A percentile compares a stretch with the other conserved stretches of the same genome.
phyloP scores from a whole-genome alignment of 805 yeast species.

The Priceomyces castillae region DNA sequence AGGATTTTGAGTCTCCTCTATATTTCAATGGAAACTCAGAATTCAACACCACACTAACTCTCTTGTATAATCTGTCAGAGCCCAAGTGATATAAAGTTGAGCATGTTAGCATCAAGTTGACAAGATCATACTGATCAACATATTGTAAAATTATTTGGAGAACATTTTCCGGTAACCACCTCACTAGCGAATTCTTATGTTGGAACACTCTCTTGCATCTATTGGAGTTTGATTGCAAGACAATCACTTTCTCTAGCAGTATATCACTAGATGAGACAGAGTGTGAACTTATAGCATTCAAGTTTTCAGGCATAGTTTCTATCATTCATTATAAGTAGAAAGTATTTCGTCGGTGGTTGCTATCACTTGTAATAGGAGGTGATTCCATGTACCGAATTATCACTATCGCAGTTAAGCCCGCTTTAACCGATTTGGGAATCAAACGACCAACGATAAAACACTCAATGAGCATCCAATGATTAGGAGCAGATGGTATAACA shows the following conservation, averaged over 20 bases:
- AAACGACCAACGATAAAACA: no score
- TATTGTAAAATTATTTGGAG: conserved; percentile 18
- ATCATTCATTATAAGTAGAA: background rate
- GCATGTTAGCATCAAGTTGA: conserved; percentile 23
- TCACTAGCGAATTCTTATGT: conserved; percentile 11
- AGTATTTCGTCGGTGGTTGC: background rate
- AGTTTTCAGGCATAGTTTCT: background rate
- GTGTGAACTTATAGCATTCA: background rate
- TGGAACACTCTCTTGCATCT: conserved; percentile 4
- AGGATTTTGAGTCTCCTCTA: conserved; percentile 11
- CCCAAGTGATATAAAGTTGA: conserved; percentile 20
- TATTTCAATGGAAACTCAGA: conserved; percentile 26
- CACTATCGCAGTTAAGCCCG: background rate
- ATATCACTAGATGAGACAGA: background rate
- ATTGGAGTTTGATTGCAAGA: background rate
- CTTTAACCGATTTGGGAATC: background rate
- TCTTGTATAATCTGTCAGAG: conserved; percentile 22
- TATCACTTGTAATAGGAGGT: background rate
- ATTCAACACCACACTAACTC: conserved; percentile 29
- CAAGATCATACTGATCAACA: conserved; percentile 32
- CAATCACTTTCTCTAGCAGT: background rate
- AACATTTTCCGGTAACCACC: conserved; percentile 12
- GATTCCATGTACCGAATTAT: background rate
- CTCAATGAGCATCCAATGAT: no score
- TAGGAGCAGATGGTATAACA: no score